Percentiles rank a stretch among this genome's conserved stretches.
Evolutionary conservation across 2,329 filamentous ascomycete genomes (phyloP).

Genomic region (Clarireedia sp.): DNA sequence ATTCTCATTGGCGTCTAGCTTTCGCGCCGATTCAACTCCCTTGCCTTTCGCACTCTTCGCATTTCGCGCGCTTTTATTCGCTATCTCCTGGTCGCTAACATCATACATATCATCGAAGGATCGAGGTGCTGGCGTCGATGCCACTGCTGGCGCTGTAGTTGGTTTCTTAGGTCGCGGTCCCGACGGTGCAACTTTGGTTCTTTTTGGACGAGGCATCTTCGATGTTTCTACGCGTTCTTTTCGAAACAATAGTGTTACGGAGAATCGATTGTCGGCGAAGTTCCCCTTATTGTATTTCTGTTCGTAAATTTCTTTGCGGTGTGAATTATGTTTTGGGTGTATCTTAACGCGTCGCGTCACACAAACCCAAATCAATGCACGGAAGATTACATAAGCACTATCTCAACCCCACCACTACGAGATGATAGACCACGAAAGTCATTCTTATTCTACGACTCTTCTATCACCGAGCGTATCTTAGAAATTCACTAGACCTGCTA

Average conservation of each 20-base stretch:
- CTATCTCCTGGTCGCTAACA: constrained; percentile 24
- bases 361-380: neutral
- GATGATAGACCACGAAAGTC: too few relatives aligned
- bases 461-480: too few relatives aligned
- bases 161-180: constrained; percentile 19
- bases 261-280: neutral
- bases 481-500: too few relatives aligned
- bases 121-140: constrained; percentile 3
- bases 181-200: constrained; percentile 28
- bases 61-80: constrained; percentile 10
- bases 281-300: neutral
- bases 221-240: neutral
- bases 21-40: constrained; percentile 1
- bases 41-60: constrained; percentile 18
- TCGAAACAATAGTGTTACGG: neutral
- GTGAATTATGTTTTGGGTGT: neutral
- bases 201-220: constrained; percentile 30
- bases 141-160: constrained; percentile 9
- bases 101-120: constrained; percentile 26
- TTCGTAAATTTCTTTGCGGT: neutral
- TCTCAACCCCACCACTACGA: too few relatives aligned
- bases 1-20: neutral
- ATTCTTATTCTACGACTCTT: too few relatives aligned
- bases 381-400: too few relatives aligned
- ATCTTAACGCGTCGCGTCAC: neutral